Evolutionary conservation across 2,329 filamentous ascomycete genomes (phyloP).

Genomic region (Diplocarpon mali): DNA sequence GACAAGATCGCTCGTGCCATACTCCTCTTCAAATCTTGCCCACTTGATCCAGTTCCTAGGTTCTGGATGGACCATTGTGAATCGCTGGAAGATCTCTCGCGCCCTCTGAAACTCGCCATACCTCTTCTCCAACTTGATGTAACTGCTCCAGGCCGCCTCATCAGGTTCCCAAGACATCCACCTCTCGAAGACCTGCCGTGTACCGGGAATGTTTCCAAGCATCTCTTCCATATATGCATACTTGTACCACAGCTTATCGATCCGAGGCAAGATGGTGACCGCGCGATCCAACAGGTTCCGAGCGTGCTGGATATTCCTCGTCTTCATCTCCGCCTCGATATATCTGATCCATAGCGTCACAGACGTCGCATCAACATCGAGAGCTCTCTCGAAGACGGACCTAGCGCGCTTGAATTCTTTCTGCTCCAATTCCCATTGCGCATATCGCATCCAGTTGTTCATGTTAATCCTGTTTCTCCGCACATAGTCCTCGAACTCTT

Average conservation of each 20-base stretch:
- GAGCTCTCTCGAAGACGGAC: slow-evolving; percentile 85
- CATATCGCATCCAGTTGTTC: slow-evolving; percentile 99
- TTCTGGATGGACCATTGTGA: slow-evolving; percentile 87
- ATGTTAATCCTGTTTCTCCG: slow-evolving; percentile 88
- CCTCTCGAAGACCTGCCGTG: slow-evolving; percentile 86
- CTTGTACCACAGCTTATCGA: slow-evolving; percentile 98
- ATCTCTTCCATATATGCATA: slow-evolving; percentile 99
- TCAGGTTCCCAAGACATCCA: slow-evolving; percentile 99
- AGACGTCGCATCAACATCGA: slow-evolving; percentile 83
- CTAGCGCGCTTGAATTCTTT: slow-evolving; percentile 90
- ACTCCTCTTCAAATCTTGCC: slow-evolving; percentile 94
- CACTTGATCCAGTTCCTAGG: slow-evolving; percentile 98
- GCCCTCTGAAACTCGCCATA: slow-evolving; percentile 87
- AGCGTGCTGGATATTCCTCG: slow-evolving; percentile 90
- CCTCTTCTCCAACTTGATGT: slow-evolving; percentile 93
- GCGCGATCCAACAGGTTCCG: slow-evolving; percentile 88
- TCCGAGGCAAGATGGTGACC: slow-evolving; percentile 79
- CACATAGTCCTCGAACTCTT: slow-evolving; percentile 97
- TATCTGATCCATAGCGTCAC: slow-evolving; percentile 86
- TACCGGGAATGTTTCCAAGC: slow-evolving; percentile 84
- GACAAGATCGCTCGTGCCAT: slow-evolving; percentile 81
- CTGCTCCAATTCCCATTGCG: slow-evolving; percentile 93
- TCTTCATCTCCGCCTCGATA: slow-evolving; percentile 94
- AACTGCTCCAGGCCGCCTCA: slow-evolving; percentile 88
- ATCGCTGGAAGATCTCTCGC: slow-evolving; percentile 79